Percentiles rank a stretch among this genome's conserved stretches.
Evolutionary conservation across 1,284 basidiomycete genomes (phyloP).

Genomic region (Xerocomus amazonicus): DNA sequence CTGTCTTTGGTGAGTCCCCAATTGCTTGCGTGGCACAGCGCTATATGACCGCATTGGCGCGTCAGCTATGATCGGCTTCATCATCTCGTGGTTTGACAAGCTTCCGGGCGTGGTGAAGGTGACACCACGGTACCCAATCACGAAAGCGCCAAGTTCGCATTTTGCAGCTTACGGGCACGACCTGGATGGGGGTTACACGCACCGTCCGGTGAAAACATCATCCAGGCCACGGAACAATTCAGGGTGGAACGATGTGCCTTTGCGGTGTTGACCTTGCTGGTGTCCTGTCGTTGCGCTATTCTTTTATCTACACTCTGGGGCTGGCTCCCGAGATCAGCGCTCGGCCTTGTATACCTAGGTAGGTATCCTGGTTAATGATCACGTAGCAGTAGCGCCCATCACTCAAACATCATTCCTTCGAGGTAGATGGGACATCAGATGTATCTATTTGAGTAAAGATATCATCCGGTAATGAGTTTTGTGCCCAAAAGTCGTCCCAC

Average conservation of each 20-base stretch:
- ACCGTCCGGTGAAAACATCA: slow-evolving; percentile 10
- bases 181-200: slow-evolving; percentile 22
- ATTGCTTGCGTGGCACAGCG: no score
- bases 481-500: slow-evolving; percentile 33
- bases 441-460: slow-evolving; percentile 18
- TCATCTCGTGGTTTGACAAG: slow-evolving; percentile 30
- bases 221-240: slow-evolving; percentile 11
- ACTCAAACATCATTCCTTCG: slow-evolving; percentile 17
- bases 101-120: slow-evolving; percentile 25
- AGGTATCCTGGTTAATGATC: background rate
- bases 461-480: slow-evolving; percentile 28
- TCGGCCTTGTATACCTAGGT: background rate
- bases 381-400: slow-evolving; percentile 10
- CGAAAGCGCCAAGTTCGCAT: slow-evolving; percentile 32
- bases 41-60: background rate
- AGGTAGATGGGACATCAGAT: background rate
- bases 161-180: slow-evolving; percentile 23
- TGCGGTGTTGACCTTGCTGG: slow-evolving; percentile 12
- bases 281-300: background rate
- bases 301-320: background rate
- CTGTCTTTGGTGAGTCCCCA: slow-evolving; percentile 18
- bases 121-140: slow-evolving; percentile 22
- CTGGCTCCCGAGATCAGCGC: slow-evolving; percentile 12
- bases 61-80: slow-evolving; percentile 15
- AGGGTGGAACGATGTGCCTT: slow-evolving; percentile 26